These are phyloP conservation scores for Pseudozyma pruni DNA, from an alignment of 1,284 basidiomycete species.

Conservation along the genomic window DNA sequence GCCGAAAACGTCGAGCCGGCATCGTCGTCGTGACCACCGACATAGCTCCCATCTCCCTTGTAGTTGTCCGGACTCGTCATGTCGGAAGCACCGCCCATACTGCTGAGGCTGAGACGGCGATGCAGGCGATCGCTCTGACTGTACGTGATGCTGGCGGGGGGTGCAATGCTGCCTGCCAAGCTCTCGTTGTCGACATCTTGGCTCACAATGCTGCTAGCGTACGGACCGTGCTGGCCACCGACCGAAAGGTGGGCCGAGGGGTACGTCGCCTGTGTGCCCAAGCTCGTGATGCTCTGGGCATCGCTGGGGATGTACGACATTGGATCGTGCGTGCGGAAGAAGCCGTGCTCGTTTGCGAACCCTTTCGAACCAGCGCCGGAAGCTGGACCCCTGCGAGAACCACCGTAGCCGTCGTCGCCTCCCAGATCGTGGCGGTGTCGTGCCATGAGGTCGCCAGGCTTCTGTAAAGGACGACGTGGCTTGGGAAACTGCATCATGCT, in stretches of 20 bases:
- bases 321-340: constrained; percentile 94
- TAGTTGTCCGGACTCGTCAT: constrained; percentile 54
- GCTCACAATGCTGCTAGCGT: constrained; percentile 59
- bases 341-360: constrained; percentile 81
- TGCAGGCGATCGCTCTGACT: constrained; percentile 59
- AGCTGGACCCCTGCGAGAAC: constrained; percentile 5
- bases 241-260: constrained; percentile 48
- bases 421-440: constrained; percentile 52
- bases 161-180: constrained; percentile 32
- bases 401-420: constrained; percentile 21
- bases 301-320: constrained; percentile 94
- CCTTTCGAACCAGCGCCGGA: constrained; percentile 14
- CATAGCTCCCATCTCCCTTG: constrained; percentile 57
- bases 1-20: constrained; percentile 56
- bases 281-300: constrained; percentile 55
- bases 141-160: constrained; percentile 55
- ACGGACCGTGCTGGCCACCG: constrained; percentile 34
- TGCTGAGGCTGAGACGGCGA: constrained; percentile 51
- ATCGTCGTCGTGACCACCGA: constrained; percentile 50
- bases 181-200: constrained; percentile 54
- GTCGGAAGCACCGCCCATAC: constrained; percentile 48
- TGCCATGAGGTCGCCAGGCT: constrained; percentile 62
- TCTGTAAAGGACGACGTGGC: constrained; percentile 59
- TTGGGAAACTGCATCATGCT: constrained; percentile 93
- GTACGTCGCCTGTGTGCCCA: constrained; percentile 61